Evolutionary conservation across 164 flowering plant species (phyloP).

Genomic region (grape (Vitis vinifera)): DNA sequence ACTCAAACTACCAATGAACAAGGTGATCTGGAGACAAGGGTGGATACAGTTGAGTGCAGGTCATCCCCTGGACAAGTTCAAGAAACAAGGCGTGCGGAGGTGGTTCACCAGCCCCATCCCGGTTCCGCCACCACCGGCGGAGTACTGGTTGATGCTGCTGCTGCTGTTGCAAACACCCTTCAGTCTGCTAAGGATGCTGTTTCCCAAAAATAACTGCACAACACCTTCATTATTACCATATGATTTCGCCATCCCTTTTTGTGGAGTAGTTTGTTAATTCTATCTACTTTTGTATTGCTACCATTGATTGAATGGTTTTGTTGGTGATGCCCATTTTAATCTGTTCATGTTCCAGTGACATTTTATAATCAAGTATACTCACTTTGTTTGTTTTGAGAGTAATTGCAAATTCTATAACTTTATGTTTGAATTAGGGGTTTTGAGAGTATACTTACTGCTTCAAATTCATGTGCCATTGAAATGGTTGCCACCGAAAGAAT

Average conservation of each 20-base stretch:
- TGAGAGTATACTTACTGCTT: too few relatives aligned
- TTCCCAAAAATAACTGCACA: conserved; percentile 16
- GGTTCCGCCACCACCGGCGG: conserved; percentile 27
- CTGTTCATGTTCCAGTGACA: too few relatives aligned
- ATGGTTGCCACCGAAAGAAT: conserved; percentile 4
- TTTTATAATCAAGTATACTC: too few relatives aligned
- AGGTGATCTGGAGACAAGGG: conserved; percentile 16
- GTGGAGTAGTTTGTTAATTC: neutral
- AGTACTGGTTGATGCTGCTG: conserved; percentile 29
- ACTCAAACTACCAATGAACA: conserved; percentile 4
- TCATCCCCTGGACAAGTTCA: conserved; percentile 35
- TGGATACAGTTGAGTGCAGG: conserved; percentile 26
- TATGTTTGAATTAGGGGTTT: too few relatives aligned
- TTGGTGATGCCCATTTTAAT: too few relatives aligned
- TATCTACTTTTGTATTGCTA: too few relatives aligned
- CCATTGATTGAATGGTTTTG: too few relatives aligned
- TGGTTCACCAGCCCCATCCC: conserved; percentile 32
- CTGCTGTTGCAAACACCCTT: conserved; percentile 25
- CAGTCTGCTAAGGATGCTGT: conserved; percentile 42
- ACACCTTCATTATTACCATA: neutral
- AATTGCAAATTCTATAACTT: too few relatives aligned
- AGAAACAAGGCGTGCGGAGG: conserved; percentile 27
- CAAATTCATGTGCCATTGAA: neutral
- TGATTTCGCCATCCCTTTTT: neutral
- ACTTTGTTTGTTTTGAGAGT: too few relatives aligned